Percentiles rank a stretch among this genome's conserved stretches.
These are phyloP conservation scores for Diversispora epigaea DNA, from an alignment of 192 early-diverging fungal species.

Conservation along the genomic window DNA sequence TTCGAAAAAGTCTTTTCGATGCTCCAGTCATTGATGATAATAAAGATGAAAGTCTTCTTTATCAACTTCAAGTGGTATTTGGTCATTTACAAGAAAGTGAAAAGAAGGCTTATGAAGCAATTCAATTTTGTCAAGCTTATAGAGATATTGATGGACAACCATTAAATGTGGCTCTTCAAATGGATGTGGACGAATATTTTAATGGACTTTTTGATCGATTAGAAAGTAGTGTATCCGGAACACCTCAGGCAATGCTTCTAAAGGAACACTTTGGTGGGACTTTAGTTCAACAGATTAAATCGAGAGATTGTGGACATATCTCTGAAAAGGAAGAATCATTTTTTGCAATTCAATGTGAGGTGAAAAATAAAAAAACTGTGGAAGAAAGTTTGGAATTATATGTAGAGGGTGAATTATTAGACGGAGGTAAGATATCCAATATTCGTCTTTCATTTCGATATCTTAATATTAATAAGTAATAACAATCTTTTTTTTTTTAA, in stretches of 20 bases:
- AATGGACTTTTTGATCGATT: constrained; percentile 58
- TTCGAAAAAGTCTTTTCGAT: constrained; percentile 48
- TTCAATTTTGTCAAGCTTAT: constrained; percentile 48
- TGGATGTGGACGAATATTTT: constrained; percentile 65
- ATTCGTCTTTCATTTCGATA: not conserved
- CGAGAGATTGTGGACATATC: constrained; percentile 54
- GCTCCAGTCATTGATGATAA: constrained; percentile 40
- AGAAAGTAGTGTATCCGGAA: constrained; percentile 49
- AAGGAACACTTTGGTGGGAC: constrained; percentile 58
- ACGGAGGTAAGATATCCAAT: constrained; percentile 45
- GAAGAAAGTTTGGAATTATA: constrained; percentile 59
- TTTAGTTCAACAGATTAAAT: constrained; percentile 58
- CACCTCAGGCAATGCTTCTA: constrained; percentile 48
- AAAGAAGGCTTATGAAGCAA: constrained; percentile 49
- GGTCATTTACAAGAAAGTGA: constrained; percentile 51
- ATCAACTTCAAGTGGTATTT: constrained; percentile 54
- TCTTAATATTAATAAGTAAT: too few relatives aligned
- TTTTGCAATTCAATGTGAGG: constrained; percentile 55
- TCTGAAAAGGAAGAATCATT: constrained; percentile 55
- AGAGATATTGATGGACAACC: constrained; percentile 56
- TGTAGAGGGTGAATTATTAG: constrained; percentile 56
- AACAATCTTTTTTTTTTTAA: too few relatives aligned
- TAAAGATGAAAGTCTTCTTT: constrained; percentile 49
- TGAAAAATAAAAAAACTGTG: constrained; percentile 55
- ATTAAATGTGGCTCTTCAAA: constrained; percentile 55